Conservation (phyloP, 495 filamentous ascomycete genomes). For the Penicillium steckii region DNA sequence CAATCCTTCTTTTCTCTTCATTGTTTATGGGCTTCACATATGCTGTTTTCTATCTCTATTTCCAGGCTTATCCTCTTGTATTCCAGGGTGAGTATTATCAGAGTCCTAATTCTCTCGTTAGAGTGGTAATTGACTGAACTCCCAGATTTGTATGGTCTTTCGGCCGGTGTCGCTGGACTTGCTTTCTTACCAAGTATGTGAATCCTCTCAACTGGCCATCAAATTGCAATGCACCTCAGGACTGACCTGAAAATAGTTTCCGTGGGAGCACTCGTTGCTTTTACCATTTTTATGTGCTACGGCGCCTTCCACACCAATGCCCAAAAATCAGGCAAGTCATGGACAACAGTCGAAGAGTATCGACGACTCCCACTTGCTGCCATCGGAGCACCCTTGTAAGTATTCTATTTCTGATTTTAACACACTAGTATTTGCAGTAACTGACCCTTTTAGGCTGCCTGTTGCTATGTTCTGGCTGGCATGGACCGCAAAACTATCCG, state of each 20-base stretch:
- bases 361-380: constrained; percentile 56
- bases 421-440: neutral
- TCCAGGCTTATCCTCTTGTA: constrained; percentile 59
- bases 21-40: constrained; percentile 61
- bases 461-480: constrained; percentile 60
- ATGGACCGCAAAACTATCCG: constrained; percentile 45
- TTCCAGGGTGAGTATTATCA: constrained; percentile 34
- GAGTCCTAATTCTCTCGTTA: neutral
- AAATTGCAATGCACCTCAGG: neutral
- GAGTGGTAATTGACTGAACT: neutral
- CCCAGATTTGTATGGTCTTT: constrained; percentile 49
- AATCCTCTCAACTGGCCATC: too few relatives aligned
- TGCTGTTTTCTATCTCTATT: constrained; percentile 59
- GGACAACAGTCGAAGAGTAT: constrained; percentile 52
- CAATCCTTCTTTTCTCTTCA: constrained; percentile 49
- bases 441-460: constrained; percentile 35
- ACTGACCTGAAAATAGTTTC: constrained; percentile 7
- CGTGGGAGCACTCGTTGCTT: constrained; percentile 24
- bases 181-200: constrained; percentile 33
- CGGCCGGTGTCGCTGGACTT: constrained; percentile 25
- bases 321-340: constrained; percentile 14
- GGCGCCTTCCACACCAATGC: constrained; percentile 25
- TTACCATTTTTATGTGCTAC: constrained; percentile 26
- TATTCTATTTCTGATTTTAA: neutral
- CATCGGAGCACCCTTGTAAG: constrained; percentile 40